Conservation (phyloP, 441 rosid species). For the Populus tomentosa region DNA sequence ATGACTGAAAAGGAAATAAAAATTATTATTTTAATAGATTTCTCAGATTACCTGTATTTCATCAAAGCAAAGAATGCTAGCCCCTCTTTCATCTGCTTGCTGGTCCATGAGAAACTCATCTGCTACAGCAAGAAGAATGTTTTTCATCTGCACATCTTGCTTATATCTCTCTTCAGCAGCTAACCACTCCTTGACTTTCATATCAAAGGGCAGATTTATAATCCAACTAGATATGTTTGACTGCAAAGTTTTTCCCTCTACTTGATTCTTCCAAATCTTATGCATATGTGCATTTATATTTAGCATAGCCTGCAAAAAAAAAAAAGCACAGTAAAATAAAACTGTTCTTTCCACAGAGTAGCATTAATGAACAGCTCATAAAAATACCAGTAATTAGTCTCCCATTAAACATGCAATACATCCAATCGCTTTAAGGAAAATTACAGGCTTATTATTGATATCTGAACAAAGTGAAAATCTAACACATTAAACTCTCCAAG, state of each 20-base stretch:
- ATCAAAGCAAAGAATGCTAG: constrained; percentile 88
- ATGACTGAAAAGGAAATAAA: background rate
- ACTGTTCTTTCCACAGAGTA: background rate
- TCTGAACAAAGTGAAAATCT: too few relatives aligned
- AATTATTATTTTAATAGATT: constrained; percentile 1
- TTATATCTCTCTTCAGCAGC: constrained; percentile 88
- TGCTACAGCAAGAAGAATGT: constrained; percentile 89
- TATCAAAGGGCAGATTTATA: constrained; percentile 77
- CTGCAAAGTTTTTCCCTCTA: constrained; percentile 51
- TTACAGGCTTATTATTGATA: background rate
- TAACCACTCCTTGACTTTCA: constrained; percentile 83
- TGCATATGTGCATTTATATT: constrained; percentile 89
- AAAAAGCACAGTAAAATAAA: background rate
- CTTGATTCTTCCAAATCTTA: constrained; percentile 81
- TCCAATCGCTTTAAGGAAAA: background rate
- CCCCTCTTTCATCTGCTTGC: constrained; percentile 58
- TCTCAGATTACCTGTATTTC: constrained; percentile 72
- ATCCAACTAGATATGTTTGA: constrained; percentile 75
- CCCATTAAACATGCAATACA: background rate
- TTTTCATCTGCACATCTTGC: constrained; percentile 72
- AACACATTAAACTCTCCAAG: background rate
- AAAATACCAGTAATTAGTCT: background rate
- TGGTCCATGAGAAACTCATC: constrained; percentile 72
- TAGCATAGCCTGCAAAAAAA: constrained; percentile 68
- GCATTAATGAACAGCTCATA: background rate